Conservation (phyloP, 306 rosid genomes). For the Luffa acutangula region DNA sequence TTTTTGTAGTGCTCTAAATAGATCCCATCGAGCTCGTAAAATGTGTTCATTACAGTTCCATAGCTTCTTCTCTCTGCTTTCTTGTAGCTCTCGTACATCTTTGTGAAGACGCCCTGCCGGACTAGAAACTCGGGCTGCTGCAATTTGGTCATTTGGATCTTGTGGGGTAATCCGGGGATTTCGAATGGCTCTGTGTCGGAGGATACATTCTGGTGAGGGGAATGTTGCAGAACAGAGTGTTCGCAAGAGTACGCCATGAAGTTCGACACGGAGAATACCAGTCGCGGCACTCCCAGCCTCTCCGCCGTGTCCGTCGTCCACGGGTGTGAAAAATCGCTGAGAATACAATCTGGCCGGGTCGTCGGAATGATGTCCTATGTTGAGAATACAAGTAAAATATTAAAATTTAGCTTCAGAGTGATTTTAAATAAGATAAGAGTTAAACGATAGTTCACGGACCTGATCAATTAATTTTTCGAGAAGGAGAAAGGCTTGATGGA, state of each 20-base stretch:
- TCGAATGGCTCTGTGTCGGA: slow-evolving; percentile 2
- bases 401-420: too few species aligned
- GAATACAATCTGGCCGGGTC: slow-evolving; percentile 22
- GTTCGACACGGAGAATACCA: slow-evolving; percentile 12
- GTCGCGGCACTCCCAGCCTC: slow-evolving; percentile 15
- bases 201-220: background rate
- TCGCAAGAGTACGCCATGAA: slow-evolving; percentile 14
- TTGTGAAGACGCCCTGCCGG: background rate
- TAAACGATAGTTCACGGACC: background rate
- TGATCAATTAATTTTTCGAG: background rate
- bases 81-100: slow-evolving; percentile 6
- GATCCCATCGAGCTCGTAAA: slow-evolving; percentile 21
- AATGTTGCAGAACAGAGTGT: background rate
- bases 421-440: too few species aligned
- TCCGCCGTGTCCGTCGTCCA: slow-evolving; percentile 23
- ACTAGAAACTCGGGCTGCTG: slow-evolving; percentile 1
- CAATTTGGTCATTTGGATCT: background rate
- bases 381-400: too few species aligned
- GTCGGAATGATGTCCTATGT: background rate
- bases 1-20: slow-evolving; percentile 18
- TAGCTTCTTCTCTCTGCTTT: slow-evolving; percentile 23
- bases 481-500: background rate
- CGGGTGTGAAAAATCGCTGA: slow-evolving; percentile 15
- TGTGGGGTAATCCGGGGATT: slow-evolving; percentile 16
- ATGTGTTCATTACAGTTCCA: slow-evolving; percentile 22